Evolutionary conservation across 495 filamentous ascomycete species (phyloP).

Genomic region (Hypoxylon fragiforme): DNA sequence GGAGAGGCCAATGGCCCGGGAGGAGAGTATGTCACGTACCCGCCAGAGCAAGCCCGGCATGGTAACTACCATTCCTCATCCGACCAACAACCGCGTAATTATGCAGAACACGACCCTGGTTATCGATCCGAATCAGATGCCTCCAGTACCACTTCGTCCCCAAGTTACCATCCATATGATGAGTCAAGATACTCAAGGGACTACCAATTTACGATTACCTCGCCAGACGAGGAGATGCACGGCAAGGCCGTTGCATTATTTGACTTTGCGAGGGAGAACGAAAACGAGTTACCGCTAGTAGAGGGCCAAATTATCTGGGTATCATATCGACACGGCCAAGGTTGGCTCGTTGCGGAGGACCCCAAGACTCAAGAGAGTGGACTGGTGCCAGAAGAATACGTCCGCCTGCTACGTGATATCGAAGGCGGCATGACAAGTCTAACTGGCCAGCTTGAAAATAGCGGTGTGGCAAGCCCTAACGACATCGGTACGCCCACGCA

Average conservation of each 20-base stretch:
- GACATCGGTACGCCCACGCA: slow-evolving; percentile 61
- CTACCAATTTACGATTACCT: slow-evolving; percentile 93
- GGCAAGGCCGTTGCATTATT: slow-evolving; percentile 95
- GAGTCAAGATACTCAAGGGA: slow-evolving; percentile 79
- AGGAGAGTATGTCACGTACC: slow-evolving; percentile 81
- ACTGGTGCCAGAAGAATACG: slow-evolving; percentile 95
- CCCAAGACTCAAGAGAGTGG: slow-evolving; percentile 85
- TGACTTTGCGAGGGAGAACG: slow-evolving; percentile 92
- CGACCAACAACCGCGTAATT: slow-evolving; percentile 56
- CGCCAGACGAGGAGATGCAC: slow-evolving; percentile 96
- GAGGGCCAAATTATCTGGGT: slow-evolving; percentile 98
- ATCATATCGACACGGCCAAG: slow-evolving; percentile 91
- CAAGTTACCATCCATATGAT: slow-evolving; percentile 52
- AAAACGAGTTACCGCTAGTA: slow-evolving; percentile 89
- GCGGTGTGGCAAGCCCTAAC: slow-evolving; percentile 48
- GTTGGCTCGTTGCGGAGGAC: slow-evolving; percentile 96
- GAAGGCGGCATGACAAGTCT: slow-evolving; percentile 65
- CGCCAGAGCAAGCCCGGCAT: slow-evolving; percentile 63
- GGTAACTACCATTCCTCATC: slow-evolving; percentile 47
- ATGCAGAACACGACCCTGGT: slow-evolving; percentile 54
- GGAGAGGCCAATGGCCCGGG: slow-evolving; percentile 70
- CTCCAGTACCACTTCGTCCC: slow-evolving; percentile 56
- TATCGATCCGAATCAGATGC: slow-evolving; percentile 66
- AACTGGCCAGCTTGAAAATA: slow-evolving; percentile 45
- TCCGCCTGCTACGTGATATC: slow-evolving; percentile 88